Evolutionary conservation across 73 alveolate species (phyloP).

Genomic region (Stentor coeruleus): DNA sequence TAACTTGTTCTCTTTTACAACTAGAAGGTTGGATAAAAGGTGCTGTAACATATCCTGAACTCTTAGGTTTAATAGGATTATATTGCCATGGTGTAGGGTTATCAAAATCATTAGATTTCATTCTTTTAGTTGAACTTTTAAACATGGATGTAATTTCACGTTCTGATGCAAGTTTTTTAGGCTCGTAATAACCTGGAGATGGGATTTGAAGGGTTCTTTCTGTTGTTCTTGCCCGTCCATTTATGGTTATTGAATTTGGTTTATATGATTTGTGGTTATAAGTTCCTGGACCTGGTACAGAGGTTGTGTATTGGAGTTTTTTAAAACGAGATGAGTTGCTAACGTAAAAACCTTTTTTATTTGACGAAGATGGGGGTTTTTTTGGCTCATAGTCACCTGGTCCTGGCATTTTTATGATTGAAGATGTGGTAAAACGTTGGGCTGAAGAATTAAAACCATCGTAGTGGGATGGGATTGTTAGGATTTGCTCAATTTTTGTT

Average conservation of each 20-base stretch:
- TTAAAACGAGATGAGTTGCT: slow-evolving; percentile 1
- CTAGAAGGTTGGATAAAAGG: slow-evolving; percentile 42
- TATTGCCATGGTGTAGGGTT: slow-evolving; percentile 15
- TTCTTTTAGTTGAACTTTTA: slow-evolving; percentile 11
- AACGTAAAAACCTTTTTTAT: slow-evolving; percentile 8
- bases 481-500: neutral
- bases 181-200: slow-evolving; percentile 25
- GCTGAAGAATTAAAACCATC: neutral
- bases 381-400: slow-evolving; percentile 12
- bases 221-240: neutral
- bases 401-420: neutral
- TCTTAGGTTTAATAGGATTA: slow-evolving; percentile 4
- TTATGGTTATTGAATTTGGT: neutral
- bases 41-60: slow-evolving; percentile 25
- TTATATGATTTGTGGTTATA: neutral
- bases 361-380: neutral
- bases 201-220: neutral
- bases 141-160: neutral
- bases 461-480: neutral
- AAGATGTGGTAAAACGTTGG: neutral
- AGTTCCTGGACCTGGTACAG: slow-evolving; percentile 33
- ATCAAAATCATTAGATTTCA: neutral
- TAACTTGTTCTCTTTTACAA: slow-evolving; percentile 47
- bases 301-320: neutral
- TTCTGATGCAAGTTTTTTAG: neutral